Evolutionary conservation across 441 rosid species (phyloP).

Genomic region (Lepidium campestre): DNA sequence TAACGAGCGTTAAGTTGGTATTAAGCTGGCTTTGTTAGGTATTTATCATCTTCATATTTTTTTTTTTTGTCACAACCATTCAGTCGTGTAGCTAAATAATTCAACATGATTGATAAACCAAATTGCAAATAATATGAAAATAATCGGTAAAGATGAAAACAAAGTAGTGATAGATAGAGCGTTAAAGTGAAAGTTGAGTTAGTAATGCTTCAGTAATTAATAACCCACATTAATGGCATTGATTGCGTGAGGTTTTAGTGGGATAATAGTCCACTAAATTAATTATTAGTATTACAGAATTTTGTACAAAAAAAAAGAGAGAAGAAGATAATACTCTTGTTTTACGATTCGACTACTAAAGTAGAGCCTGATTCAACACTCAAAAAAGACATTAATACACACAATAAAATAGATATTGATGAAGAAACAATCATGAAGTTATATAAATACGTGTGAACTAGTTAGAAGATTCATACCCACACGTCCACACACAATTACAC

Average conservation of each 20-base stretch:
- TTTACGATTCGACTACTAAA: neutral
- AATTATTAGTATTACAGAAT: too few species aligned
- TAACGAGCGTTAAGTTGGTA: neutral
- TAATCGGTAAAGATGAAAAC: too few species aligned
- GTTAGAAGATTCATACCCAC: conserved; percentile 12
- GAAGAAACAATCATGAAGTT: conserved; percentile 12
- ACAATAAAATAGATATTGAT: neutral
- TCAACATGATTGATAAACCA: too few species aligned
- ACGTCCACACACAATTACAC: neutral
- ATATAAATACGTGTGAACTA: conserved; percentile 5
- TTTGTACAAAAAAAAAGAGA: too few species aligned
- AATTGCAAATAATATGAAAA: too few species aligned
- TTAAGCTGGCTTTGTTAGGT: neutral
- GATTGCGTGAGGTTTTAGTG: conserved; percentile 27
- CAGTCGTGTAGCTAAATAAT: too few species aligned
- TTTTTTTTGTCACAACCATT: too few species aligned
- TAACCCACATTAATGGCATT: conserved; percentile 18
- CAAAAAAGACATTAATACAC: neutral
- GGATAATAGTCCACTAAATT: conserved; percentile 15
- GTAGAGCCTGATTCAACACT: neutral
- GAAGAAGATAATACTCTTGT: neutral
- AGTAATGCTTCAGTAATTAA: neutral
- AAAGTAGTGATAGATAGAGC: neutral
- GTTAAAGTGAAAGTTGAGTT: conserved; percentile 11
- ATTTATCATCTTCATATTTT: neutral